Evolutionary conservation across 331 rosid species (phyloP), one percentile per base, ranked within the genome.

Genomic region (Dryas integrifolia): DNA sequence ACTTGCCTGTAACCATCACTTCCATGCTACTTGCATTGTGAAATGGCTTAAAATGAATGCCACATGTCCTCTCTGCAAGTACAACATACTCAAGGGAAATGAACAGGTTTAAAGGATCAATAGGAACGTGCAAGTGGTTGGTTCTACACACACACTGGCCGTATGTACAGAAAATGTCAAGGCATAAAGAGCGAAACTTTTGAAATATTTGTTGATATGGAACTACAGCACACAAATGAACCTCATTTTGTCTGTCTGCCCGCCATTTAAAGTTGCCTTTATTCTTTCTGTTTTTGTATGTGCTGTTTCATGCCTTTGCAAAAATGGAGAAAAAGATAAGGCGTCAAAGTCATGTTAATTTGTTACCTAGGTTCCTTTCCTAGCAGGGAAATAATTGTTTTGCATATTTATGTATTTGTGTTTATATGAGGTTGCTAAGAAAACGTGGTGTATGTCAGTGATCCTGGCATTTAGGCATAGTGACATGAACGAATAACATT

Each of bases 31-130:
- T 3, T 95, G 99, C 80, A 92, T 92, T 66, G 82, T 82, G 77
- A 95, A 92, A 81, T 95, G 99, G 99, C 84, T 95, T 56, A 92
- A 88, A 86, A 89, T 95, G 96, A 95, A 95, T 76, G 99, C 99
- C 53, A 92, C 98, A 52, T 95, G 99, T 82, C 98, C 99, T 60
- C 98, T 92, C 77, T 95, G 99, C 92, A 95, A 95, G 85, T 95
- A 71, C 85, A 88, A 92, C 78, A 92, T 95, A 81, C 92, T 92
- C 68, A 92, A 92, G 79, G 92, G 95, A 74, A 84, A 65, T 50
- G 97, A 89, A 46, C 92, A 82, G 70, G 93, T 87, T 75, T 95
- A 83, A 80, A 52, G 71, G 77, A 72, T 75, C 58, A 7, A 69
- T 61, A 15, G 64, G 72, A 60, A 30, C 11, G 48, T 21, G 78